A percentile compares a stretch with the other conserved stretches of the same genome.
Conservation (phyloP, 306 rosid genomes). For the Elaeagnus macrophylla region DNA sequence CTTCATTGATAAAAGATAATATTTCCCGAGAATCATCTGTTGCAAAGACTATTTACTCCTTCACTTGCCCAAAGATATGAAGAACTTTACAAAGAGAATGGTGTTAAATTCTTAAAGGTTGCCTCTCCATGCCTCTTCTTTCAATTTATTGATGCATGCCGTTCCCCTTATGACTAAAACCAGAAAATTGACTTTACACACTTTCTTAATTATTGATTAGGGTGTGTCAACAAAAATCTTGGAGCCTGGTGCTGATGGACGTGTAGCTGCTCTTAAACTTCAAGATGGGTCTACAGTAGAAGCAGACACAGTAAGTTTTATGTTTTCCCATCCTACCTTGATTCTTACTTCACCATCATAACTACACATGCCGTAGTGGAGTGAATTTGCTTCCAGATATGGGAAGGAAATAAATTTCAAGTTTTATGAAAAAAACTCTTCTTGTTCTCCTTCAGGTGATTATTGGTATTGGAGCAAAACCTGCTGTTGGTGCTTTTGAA, state of each 20-base stretch:
- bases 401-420: conserved; percentile 5
- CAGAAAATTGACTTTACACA: conserved; percentile 1
- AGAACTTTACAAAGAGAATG: conserved; percentile 75
- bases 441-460: conserved; percentile 42
- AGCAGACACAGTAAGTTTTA: conserved; percentile 62
- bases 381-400: neutral
- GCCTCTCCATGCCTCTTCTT: conserved; percentile 21
- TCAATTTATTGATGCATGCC: conserved; percentile 1
- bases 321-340: conserved; percentile 4
- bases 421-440: conserved; percentile 7
- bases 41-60: conserved; percentile 85
- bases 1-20: conserved; percentile 38
- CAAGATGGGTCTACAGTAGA: conserved; percentile 71
- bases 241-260: conserved; percentile 71
- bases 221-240: conserved; percentile 62
- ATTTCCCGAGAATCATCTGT: conserved; percentile 76
- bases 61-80: conserved; percentile 79
- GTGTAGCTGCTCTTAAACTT: conserved; percentile 61
- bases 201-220: conserved; percentile 36
- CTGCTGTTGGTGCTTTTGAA: conserved; percentile 77
- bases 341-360: conserved; percentile 3
- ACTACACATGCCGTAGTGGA: conserved; percentile 4
- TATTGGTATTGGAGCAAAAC: conserved; percentile 85
- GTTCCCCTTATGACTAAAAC: neutral
- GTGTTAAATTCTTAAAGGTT: conserved; percentile 77